A percentile compares a stretch with the other conserved stretches of the same genome.
Evolutionary conservation across 2,329 filamentous ascomycete genomes (phyloP).

Genomic region (Diplodia scrobiculata): DNA sequence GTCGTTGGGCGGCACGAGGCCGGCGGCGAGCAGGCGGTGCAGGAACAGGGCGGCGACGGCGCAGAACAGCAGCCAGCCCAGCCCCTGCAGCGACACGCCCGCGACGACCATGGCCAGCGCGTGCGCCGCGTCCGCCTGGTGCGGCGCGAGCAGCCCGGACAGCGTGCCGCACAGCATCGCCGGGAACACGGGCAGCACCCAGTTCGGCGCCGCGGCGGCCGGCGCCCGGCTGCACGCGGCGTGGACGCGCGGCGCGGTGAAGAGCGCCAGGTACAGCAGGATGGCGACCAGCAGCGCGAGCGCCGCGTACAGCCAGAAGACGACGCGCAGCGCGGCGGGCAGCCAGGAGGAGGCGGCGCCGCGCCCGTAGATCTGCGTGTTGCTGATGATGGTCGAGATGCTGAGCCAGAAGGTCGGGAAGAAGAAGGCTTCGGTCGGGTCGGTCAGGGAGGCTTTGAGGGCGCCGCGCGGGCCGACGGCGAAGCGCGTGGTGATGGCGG

Average conservation of each 20-base stretch:
- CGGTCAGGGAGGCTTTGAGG: slow-evolving; percentile 51
- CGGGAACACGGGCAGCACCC: slow-evolving; percentile 74
- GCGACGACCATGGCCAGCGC: slow-evolving; percentile 67
- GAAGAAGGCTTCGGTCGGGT: slow-evolving; percentile 57
- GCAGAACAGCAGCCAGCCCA: slow-evolving; percentile 67
- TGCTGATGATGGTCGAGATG: slow-evolving; percentile 49
- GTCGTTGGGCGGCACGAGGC: slow-evolving; percentile 64
- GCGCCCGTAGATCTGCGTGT: slow-evolving; percentile 46
- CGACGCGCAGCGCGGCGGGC: slow-evolving; percentile 43
- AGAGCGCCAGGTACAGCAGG: slow-evolving; percentile 62
- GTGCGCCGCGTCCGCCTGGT: slow-evolving; percentile 57
- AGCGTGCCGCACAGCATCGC: slow-evolving; percentile 73
- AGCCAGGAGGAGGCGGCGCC: slow-evolving; percentile 44
- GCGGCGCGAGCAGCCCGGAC: slow-evolving; percentile 64
- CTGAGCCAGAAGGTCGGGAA: slow-evolving; percentile 50
- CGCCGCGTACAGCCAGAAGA: slow-evolving; percentile 51
- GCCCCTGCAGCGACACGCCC: slow-evolving; percentile 68
- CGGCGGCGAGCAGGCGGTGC: slow-evolving; percentile 66
- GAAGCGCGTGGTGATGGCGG: slow-evolving; percentile 49
- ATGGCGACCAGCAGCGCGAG: slow-evolving; percentile 46
- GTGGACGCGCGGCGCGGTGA: slow-evolving; percentile 47
- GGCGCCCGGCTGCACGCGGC: slow-evolving; percentile 54
- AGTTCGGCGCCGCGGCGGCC: slow-evolving; percentile 72
- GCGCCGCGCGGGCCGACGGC: slow-evolving; percentile 46
- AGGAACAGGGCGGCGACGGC: slow-evolving; percentile 75